Evolutionary conservation across 2,329 filamentous ascomycete genomes (phyloP), one percentile per base, ranked within the genome.

Genomic region (Emergomyces orientalis): DNA sequence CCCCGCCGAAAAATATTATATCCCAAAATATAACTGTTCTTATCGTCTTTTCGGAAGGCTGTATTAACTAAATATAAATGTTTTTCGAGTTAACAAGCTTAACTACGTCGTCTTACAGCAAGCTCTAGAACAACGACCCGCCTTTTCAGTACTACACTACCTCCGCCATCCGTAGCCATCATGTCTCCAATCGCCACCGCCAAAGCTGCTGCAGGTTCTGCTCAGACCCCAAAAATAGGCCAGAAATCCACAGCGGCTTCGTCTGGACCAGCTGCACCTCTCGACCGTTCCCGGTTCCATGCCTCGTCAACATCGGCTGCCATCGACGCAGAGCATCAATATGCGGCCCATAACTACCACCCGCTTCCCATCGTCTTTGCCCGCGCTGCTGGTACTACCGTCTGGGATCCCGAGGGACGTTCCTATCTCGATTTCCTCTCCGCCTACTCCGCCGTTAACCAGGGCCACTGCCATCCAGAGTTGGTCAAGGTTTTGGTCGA

Each of bases 371-470:
- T 99, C 64, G 94, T 96, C 73, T 97, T 97, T 77, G 83, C 93
- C 63, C 86, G 86, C 67, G 94, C 91, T 51, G 84, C 87, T 70
- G 94, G 93, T 58, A 88, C 88, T 72, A 87, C 89, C 65, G 94
- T 97, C 63, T 99, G 94, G 93, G 94, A 99, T 74, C 94, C 94
- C 22, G 94, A 99, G 80, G 91, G 90, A 73, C 89, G 87, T 70
- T 88, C 96, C 76, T 97, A 99, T 78, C 86, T 97, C 71, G 94
- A 99, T 77, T 99, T 97, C 79, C 86, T 99, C 68, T 97, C 93
- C 56, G 94, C 94, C 68, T 99, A 99, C 83, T 95, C 90, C 69
- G 94, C 94, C 65, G 91, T 97, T 74, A 97, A 97, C 81, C 93
- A 97, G 78, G 93, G 93, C 66, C 93, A 99, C 78, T 97, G 93